phyloP scores from a whole-genome alignment of 1,284 basidiomycete genomes.

The Trichosporon sp. region DNA sequence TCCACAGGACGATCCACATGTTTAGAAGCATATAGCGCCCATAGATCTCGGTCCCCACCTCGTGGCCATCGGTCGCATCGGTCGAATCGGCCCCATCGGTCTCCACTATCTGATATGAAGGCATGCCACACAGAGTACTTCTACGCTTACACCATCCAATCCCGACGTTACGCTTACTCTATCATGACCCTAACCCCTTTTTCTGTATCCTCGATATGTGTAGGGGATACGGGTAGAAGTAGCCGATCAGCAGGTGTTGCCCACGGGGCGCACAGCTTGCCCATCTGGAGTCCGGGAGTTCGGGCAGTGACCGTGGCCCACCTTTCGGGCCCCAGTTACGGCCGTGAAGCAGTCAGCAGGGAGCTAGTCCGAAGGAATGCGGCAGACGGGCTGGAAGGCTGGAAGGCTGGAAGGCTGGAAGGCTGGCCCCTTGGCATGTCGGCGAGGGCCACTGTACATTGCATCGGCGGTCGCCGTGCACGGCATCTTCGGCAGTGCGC shows the following conservation, averaged over 20 bases:
- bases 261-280: not conserved
- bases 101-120: not conserved
- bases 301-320: not conserved
- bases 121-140: not conserved
- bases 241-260: not conserved
- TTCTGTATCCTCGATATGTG: not conserved
- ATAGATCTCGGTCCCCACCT: not conserved
- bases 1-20: not conserved
- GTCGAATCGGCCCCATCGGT: not conserved
- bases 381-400: too few species aligned
- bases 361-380: not conserved
- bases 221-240: not conserved
- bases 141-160: not conserved
- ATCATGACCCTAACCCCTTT: not conserved
- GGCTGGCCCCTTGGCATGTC: not conserved
- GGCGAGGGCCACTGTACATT: not conserved
- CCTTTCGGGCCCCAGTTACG: not conserved
- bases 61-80: not conserved
- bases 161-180: not conserved
- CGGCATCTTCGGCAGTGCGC: not conserved
- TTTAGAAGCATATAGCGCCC: slow-evolving; percentile 1
- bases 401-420: too few species aligned
- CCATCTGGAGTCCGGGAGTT: too few species aligned
- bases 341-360: not conserved
- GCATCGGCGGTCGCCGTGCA: slow-evolving; percentile 16